Conservation (phyloP, 2,329 filamentous ascomycete genomes). For the Pyrenophora teres region DNA sequence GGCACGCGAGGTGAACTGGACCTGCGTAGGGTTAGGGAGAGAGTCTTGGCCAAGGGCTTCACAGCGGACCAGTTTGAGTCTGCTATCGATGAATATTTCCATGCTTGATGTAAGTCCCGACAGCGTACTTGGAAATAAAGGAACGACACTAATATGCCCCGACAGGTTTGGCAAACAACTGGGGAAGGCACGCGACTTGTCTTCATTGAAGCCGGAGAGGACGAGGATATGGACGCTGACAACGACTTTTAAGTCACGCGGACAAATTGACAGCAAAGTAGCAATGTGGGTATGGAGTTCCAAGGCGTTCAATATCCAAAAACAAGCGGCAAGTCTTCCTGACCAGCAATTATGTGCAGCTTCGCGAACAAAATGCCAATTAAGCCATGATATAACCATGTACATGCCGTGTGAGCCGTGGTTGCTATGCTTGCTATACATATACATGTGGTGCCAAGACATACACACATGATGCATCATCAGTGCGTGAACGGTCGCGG, state of each 20-base stretch:
- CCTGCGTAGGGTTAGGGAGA: slow-evolving; percentile 84
- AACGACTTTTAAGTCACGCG: slow-evolving; percentile 37
- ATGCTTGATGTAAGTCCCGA: slow-evolving; percentile 75
- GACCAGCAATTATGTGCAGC: slow-evolving; percentile 1
- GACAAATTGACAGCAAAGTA: slow-evolving; percentile 15
- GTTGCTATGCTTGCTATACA: too few relatives aligned
- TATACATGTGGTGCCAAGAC: slow-evolving; percentile 13
- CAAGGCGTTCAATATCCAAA: slow-evolving; percentile 30
- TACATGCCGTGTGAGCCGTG: too few relatives aligned
- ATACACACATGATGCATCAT: slow-evolving; percentile 11
- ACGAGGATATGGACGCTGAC: slow-evolving; percentile 49
- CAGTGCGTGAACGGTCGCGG: slow-evolving; percentile 16
- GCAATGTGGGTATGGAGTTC: slow-evolving; percentile 29
- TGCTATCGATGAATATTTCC: slow-evolving; percentile 86
- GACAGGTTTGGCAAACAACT: slow-evolving; percentile 60
- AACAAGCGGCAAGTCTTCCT: slow-evolving; percentile 10
- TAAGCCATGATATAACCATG: slow-evolving; percentile 4
- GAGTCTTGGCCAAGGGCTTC: slow-evolving; percentile 94
- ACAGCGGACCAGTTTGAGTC: slow-evolving; percentile 89
- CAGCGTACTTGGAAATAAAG: neutral
- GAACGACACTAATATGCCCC: slow-evolving; percentile 35
- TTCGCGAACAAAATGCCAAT: slow-evolving; percentile 8
- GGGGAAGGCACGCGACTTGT: slow-evolving; percentile 59
- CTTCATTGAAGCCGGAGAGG: slow-evolving; percentile 59
- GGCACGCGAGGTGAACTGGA: slow-evolving; percentile 76